Evolutionary conservation across 345 rosid species (phyloP), one percentile per base, ranked within the genome.

Genomic region (Sapria himalayana): DNA sequence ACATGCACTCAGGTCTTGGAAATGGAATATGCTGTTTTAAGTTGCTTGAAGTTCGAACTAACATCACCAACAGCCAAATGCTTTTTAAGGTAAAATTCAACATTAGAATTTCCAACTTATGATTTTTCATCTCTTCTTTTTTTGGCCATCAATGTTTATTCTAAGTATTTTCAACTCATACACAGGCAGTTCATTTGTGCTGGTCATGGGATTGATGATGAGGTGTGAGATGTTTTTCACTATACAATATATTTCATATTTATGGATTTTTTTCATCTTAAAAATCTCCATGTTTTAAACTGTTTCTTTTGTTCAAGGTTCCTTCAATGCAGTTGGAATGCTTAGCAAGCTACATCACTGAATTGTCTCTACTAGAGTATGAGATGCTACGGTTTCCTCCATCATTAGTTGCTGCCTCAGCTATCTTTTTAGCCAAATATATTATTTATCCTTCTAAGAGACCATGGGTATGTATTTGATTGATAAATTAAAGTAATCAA

Each of bases 401-500:
- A 18, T 61, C 66, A 9, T 29, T 51, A 12, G 47, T 56, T 33
- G 66, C 66, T 29, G 58, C 61, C 21, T 55, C 66, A 23, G 57
- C 66, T 11, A 40, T 41, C 43, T 61, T 61, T 44, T 55, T 61
- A 54, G 61, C 66, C 47, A 55, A 43, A 42, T 55, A 41, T 43
- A 51, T 61, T 15, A 47, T 61, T 23, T 27, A 10, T 34, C 61
- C 66, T n/a, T 46, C 39, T 3, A 50, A 43, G 41, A 61, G 41
- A 51, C 58, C 66, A 16, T 61, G 66, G 66, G 66, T 61, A 46
- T 9, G 54, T 20, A 9, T n/a, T n/a, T n/a, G n/a, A n/a, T n/a
- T 24, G 15, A 52, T 19, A 25, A 15, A 33, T 22, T 15, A 9
- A 14, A 16, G 8, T 13, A 20, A 13, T 43, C 9, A 18, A 6